phyloP scores from a whole-genome alignment of 495 filamentous ascomycete species.

The Sporormia fimetaria region DNA sequence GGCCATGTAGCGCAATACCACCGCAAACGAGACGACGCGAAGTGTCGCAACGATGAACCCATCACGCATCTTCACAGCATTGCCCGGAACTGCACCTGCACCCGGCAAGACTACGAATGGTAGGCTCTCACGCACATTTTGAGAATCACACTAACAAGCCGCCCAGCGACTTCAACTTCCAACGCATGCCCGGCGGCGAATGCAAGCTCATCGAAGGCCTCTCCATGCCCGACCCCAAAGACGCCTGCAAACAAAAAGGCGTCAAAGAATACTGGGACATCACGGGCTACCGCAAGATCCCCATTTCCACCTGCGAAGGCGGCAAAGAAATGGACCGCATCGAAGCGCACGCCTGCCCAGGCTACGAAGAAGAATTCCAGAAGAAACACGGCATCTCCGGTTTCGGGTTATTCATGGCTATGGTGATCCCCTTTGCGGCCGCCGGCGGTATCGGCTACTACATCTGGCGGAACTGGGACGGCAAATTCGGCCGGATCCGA shows the following conservation, averaged over 20 bases:
- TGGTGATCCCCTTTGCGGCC: constrained; percentile 57
- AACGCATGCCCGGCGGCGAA: constrained; percentile 59
- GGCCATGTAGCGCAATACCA: constrained; percentile 83
- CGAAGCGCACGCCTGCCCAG: constrained; percentile 51
- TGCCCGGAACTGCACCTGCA: constrained; percentile 67
- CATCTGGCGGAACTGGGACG: constrained; percentile 73
- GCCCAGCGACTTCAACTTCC: constrained; percentile 83
- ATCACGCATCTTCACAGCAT: constrained; percentile 58
- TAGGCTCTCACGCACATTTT: constrained; percentile 35
- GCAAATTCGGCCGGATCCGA: constrained; percentile 82
- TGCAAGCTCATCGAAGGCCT: constrained; percentile 67
- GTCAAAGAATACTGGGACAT: constrained; percentile 62
- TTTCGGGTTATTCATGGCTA: constrained; percentile 74
- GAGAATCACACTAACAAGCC: constrained; percentile 18
- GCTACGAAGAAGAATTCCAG: constrained; percentile 65
- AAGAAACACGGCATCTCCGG: constrained; percentile 59
- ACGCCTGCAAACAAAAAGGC: constrained; percentile 55
- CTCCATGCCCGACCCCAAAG: constrained; percentile 50
- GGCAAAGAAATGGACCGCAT: constrained; percentile 60
- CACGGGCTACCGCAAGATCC: constrained; percentile 85
- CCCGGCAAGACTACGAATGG: constrained; percentile 86
- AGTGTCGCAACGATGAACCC: constrained; percentile 68
- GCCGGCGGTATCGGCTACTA: constrained; percentile 70
- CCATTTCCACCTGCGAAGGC: constrained; percentile 70
- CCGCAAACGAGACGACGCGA: constrained; percentile 60